Evolutionary conservation across 345 rosid genomes (phyloP).

Genomic region (Acer negundo): DNA sequence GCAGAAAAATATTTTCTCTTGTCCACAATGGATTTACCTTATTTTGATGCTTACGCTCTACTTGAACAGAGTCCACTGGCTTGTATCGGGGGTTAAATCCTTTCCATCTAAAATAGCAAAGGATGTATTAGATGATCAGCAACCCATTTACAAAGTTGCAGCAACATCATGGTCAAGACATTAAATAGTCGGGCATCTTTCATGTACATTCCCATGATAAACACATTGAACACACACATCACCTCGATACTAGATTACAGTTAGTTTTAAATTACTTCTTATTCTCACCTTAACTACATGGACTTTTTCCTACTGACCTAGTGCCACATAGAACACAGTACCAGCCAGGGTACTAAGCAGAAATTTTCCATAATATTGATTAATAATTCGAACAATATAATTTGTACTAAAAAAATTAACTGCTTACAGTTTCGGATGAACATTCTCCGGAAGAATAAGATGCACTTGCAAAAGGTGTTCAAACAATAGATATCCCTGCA

Average conservation of each 20-base stretch:
- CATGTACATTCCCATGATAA: background rate
- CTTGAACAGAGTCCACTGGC: constrained; percentile 66
- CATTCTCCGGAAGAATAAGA: constrained; percentile 62
- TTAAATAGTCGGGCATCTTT: background rate
- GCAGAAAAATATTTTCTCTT: background rate
- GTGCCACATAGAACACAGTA: background rate
- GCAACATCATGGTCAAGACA: background rate
- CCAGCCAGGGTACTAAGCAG: background rate
- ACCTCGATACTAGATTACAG: background rate
- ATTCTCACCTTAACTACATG: background rate
- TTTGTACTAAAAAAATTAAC: constrained; percentile 33
- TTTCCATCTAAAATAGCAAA: constrained; percentile 70
- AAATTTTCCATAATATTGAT: background rate
- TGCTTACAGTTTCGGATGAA: constrained; percentile 82
- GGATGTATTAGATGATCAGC: constrained; percentile 3
- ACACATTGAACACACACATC: constrained; percentile 3
- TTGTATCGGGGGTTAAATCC: constrained; percentile 57
- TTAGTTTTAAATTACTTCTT: background rate
- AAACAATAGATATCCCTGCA: constrained; percentile 81
- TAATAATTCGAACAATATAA: background rate
- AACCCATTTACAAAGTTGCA: background rate
- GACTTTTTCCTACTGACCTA: background rate
- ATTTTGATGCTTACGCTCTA: constrained; percentile 61
- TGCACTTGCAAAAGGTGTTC: constrained; percentile 86
- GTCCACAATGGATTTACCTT: constrained; percentile 44